Percentiles rank a stretch among this genome's conserved stretches.
phyloP scores from a whole-genome alignment of 352 stramenopile species.

The Globisporangium nunn region DNA sequence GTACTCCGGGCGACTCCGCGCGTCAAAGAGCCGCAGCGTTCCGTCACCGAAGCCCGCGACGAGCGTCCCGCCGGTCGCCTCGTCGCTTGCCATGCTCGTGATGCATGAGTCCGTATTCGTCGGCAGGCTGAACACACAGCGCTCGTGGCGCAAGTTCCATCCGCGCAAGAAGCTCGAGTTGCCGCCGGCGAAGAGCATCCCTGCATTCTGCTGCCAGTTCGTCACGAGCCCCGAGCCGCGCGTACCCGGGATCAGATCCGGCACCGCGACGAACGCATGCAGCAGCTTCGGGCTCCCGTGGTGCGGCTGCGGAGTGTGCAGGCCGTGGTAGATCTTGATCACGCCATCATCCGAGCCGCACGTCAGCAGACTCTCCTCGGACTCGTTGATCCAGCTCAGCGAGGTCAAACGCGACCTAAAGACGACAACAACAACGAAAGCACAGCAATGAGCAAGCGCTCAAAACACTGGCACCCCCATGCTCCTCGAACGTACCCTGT shows the following conservation, averaged over 20 bases:
- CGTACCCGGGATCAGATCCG: slow-evolving; percentile 87
- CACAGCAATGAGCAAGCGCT: not conserved
- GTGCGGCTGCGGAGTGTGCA: slow-evolving; percentile 48
- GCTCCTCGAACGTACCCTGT: slow-evolving; percentile 30
- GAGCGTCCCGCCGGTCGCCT: slow-evolving; percentile 68
- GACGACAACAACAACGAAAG: not conserved
- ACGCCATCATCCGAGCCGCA: slow-evolving; percentile 95
- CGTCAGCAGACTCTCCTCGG: slow-evolving; percentile 89
- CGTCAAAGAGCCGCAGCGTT: slow-evolving; percentile 92
- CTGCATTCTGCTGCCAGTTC: slow-evolving; percentile 92
- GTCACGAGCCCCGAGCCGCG: slow-evolving; percentile 93
- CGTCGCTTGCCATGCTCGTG: slow-evolving; percentile 83
- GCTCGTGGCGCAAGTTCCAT: slow-evolving; percentile 94
- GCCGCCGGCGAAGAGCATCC: slow-evolving; percentile 89
- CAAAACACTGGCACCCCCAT: not conserved
- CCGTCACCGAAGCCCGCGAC: slow-evolving; percentile 93
- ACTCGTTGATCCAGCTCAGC: slow-evolving; percentile 96
- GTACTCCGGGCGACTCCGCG: slow-evolving; percentile 71
- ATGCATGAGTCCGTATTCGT: slow-evolving; percentile 89
- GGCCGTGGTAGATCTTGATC: slow-evolving; percentile 92
- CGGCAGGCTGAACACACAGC: slow-evolving; percentile 70
- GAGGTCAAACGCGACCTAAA: slow-evolving; percentile 88
- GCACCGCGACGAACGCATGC: slow-evolving; percentile 90
- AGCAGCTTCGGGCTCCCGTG: slow-evolving; percentile 66
- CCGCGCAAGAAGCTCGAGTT: slow-evolving; percentile 88